phyloP scores from a whole-genome alignment of 2,329 filamentous ascomycete species.

The Thermothelomyces thermophilus region DNA sequence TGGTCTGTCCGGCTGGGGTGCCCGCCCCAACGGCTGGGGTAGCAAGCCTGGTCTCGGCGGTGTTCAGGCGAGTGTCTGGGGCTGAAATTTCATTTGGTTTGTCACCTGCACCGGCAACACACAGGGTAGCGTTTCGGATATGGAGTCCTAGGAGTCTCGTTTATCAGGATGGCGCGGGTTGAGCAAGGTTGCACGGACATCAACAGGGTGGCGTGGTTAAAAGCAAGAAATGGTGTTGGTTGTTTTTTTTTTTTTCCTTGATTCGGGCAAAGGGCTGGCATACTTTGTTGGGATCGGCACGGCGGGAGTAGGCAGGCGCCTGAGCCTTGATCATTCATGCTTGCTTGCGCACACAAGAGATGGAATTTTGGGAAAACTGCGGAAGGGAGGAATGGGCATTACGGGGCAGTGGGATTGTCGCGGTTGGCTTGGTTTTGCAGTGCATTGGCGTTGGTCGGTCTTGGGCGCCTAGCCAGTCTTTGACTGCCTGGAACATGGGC shows the following conservation, averaged over 20 bases:
- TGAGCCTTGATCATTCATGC: conserved; percentile 11
- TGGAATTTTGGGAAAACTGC: neutral
- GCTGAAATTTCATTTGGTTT: conserved; percentile 42
- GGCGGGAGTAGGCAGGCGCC: conserved; percentile 1
- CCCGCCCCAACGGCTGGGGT: conserved; percentile 77
- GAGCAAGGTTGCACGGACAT: conserved; percentile 4
- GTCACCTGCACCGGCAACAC: neutral
- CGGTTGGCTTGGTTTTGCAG: neutral
- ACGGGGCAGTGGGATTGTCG: conserved; percentile 1
- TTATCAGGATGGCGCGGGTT: neutral
- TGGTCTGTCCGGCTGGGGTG: conserved; percentile 61
- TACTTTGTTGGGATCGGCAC: neutral
- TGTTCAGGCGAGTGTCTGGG: conserved; percentile 91
- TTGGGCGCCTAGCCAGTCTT: conserved; percentile 5
- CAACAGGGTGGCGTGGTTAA: conserved; percentile 4
- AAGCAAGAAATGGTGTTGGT: conserved; percentile 8
- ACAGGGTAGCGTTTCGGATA: conserved; percentile 2
- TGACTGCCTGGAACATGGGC: neutral
- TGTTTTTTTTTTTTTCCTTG: no score
- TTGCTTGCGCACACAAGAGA: conserved; percentile 9
- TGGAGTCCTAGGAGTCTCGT: conserved; percentile 1
- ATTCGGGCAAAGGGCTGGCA: conserved; percentile 3
- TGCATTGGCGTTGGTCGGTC: conserved; percentile 1
- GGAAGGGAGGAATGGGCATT: neutral
- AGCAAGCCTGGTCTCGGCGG: conserved; percentile 67